These are phyloP conservation scores for Monosporascus sp. DNA, from an alignment of 2,329 filamentous ascomycete genomes.

Conservation along the genomic window DNA sequence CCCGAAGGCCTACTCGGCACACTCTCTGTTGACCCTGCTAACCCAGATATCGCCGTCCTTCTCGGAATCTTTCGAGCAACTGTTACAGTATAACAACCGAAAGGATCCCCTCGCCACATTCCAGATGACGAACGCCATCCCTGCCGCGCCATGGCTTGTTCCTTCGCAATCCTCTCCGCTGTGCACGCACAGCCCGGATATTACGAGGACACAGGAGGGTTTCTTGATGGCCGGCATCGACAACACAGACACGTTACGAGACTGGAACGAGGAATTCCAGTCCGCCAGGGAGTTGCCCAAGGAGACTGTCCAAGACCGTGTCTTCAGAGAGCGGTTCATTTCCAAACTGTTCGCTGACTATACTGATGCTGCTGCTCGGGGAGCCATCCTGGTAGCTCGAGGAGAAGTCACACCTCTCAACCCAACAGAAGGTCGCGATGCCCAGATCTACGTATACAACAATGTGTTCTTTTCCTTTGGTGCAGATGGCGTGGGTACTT, in stretches of 20 bases:
- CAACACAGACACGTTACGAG: constrained; percentile 86
- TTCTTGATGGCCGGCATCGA: constrained; percentile 87
- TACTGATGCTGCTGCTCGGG: constrained; percentile 87
- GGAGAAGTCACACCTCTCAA: constrained; percentile 92
- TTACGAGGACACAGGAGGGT: constrained; percentile 86
- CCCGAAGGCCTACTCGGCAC: constrained; percentile 72
- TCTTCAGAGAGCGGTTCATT: constrained; percentile 89
- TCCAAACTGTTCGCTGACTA: constrained; percentile 98
- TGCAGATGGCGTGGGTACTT: constrained; percentile 94
- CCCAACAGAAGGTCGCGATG: constrained; percentile 85
- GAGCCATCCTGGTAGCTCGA: constrained; percentile 84
- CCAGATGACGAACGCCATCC: constrained; percentile 92
- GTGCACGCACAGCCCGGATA: constrained; percentile 71
- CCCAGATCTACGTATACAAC: constrained; percentile 98
- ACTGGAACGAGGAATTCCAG: constrained; percentile 99
- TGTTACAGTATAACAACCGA: constrained; percentile 79
- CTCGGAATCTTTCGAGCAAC: constrained; percentile 62
- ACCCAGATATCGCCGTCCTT: constrained; percentile 80
- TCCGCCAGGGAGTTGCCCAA: constrained; percentile 91
- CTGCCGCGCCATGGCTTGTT: constrained; percentile 87
- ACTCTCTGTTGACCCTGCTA: constrained; percentile 81
- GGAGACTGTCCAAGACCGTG: constrained; percentile 88
- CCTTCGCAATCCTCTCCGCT: constrained; percentile 59
- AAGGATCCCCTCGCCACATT: constrained; percentile 89
- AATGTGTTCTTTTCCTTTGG: constrained; percentile 99